A percentile compares a stretch with the other conserved stretches of the same genome.
Evolutionary conservation across 805 yeast genomes (phyloP).

Genomic region (Starmerella kuoi): DNA sequence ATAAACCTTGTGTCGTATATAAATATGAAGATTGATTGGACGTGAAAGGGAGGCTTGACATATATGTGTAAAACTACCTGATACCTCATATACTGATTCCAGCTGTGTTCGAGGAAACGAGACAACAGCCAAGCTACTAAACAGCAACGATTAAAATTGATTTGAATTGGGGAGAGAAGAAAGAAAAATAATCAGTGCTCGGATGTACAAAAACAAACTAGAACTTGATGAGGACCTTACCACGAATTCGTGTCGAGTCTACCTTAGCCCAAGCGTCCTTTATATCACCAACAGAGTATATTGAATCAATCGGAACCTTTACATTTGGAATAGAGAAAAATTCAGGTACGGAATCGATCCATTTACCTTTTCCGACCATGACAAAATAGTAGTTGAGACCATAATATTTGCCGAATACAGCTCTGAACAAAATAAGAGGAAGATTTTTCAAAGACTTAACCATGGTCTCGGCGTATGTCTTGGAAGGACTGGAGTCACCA

Average conservation of each 20-base stretch:
- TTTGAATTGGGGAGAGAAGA: too few relatives aligned
- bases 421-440: constrained; percentile 24
- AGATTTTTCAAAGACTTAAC: constrained; percentile 1
- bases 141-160: too few relatives aligned
- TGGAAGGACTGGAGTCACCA: constrained; percentile 38
- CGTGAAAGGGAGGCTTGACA: too few relatives aligned
- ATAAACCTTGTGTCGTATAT: too few relatives aligned
- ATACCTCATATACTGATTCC: too few relatives aligned
- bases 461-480: constrained; percentile 11
- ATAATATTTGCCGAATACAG: constrained; percentile 23
- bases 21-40: too few relatives aligned
- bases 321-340: constrained; percentile 38
- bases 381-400: constrained; percentile 26
- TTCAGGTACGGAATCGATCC: constrained; percentile 35
- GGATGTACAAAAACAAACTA: background rate
- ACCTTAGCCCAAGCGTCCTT: constrained; percentile 41
- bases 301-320: constrained; percentile 43
- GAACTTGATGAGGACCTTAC: constrained; percentile 47
- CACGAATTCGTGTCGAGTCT: constrained; percentile 41
- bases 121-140: too few relatives aligned
- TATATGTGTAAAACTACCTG: too few relatives aligned
- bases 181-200: too few relatives aligned
- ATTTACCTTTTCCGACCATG: constrained; percentile 23
- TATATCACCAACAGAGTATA: constrained; percentile 38
- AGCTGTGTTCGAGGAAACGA: too few relatives aligned